Evolutionary conservation across 495 filamentous ascomycete species (phyloP), one percentile per base, ranked within the genome.

Genomic region (Penicillium odoratum): DNA sequence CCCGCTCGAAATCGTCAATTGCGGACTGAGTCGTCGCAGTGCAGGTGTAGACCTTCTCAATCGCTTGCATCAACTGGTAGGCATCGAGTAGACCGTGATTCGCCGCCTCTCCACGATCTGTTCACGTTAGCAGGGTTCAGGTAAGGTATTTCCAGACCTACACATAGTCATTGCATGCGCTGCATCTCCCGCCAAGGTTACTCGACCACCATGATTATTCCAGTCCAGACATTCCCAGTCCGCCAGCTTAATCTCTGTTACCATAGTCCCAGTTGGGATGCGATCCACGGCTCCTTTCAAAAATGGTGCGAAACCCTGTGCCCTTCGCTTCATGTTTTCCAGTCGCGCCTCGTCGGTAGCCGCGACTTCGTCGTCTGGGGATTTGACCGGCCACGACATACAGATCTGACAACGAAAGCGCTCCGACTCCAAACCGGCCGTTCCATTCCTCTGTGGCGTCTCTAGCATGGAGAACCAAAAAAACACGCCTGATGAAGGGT

Each of bases 121-220:
- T 8, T 45, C 9, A 43, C 44, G 38, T 25, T 16, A 45, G 8
- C 11, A 53, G 55, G 40, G 43, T 21, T 48, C 46, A 31, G 16
- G 15, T 5, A 25, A 47, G 28, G 15, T 11, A 11, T 1, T 21
- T 21, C 21, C 21, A 21, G 2, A 65, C 75, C 44, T 73, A 80
- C 83, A 69, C 78, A 87, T 85, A 0, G 80, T 75, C 85, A 88
- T 88, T 1, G 83, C 74, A 68, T 89, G 85, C 6, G 82, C 75
- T 0, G 85, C 83, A 68, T 88, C 86, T 4, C 85, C 84, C 6
- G 80, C 74, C 25, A 87, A 52, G 0, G 80, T 81, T 2, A 83
- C 71, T 34, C 73, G 63, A 1, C 83, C 78, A 2, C 61, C 69
- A 2, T 59, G 66, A 42, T 74, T 85, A 61, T 85, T 72, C 75